Evolutionary conservation across 2,329 filamentous ascomycete genomes (phyloP).

Genomic region (Colletotrichum sp.): DNA sequence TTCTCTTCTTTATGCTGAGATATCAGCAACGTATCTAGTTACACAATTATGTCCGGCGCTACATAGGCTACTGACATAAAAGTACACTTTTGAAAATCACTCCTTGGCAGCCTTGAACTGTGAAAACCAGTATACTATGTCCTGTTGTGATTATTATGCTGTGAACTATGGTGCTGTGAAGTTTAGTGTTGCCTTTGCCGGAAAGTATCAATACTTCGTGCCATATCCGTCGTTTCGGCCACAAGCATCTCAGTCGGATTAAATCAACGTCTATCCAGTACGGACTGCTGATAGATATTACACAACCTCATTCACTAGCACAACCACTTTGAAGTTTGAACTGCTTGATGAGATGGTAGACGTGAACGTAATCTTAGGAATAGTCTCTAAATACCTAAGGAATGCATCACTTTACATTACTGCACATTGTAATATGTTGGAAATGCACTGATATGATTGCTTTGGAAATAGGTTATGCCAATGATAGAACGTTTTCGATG

Average conservation of each 20-base stretch:
- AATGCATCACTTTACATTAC: background rate
- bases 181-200: background rate
- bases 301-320: background rate
- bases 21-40: background rate
- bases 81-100: background rate
- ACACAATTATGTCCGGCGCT: background rate
- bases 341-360: background rate
- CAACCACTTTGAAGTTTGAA: background rate
- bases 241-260: background rate
- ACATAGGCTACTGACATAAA: background rate
- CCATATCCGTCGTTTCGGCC: background rate
- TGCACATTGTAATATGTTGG: background rate
- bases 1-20: background rate
- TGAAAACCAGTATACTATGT: background rate
- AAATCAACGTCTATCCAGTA: fast-evolving
- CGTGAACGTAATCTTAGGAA: background rate
- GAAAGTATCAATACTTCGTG: background rate
- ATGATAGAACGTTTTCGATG: background rate
- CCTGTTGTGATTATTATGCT: too few species aligned
- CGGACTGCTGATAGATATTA: background rate
- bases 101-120: background rate
- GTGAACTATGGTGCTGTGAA: background rate
- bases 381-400: background rate
- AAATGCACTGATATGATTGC: background rate
- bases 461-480: fast-evolving